These are phyloP conservation scores for Apophysomyces variabilis DNA, from an alignment of 371 early-diverging fungal species.

Conservation along the genomic window DNA sequence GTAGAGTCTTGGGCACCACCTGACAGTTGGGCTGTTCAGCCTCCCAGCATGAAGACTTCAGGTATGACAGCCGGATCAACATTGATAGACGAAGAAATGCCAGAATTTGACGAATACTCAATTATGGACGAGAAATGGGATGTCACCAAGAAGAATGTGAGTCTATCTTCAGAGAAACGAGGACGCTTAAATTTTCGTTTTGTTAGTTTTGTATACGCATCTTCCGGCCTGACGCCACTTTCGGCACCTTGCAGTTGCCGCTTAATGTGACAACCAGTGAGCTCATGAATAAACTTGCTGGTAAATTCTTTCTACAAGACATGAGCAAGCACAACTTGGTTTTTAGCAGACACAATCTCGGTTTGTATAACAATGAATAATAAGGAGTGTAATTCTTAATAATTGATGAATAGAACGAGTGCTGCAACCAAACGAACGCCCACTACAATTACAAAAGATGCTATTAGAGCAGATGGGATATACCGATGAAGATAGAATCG, in stretches of 20 bases:
- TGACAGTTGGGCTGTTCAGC: conserved; percentile 73
- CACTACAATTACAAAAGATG: conserved; percentile 71
- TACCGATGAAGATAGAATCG: conserved; percentile 74
- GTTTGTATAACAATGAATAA: conserved; percentile 35
- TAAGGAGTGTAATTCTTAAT: not conserved
- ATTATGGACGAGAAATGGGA: conserved; percentile 35
- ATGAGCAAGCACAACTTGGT: conserved; percentile 73
- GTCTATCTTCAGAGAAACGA: not conserved
- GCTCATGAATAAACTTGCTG: conserved; percentile 69
- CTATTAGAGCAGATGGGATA: conserved; percentile 82
- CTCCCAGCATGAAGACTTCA: conserved; percentile 20
- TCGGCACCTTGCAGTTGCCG: conserved; percentile 73
- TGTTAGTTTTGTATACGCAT: conserved; percentile 62
- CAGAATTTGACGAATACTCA: conserved; percentile 47
- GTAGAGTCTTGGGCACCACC: conserved; percentile 67
- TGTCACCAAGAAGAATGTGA: conserved; percentile 39
- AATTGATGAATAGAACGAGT: conserved; percentile 58
- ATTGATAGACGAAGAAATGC: conserved; percentile 29
- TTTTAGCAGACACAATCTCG: conserved; percentile 61
- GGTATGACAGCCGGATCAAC: conserved; percentile 13
- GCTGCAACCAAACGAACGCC: conserved; percentile 69
- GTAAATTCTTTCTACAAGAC: conserved; percentile 80
- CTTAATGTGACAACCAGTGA: conserved; percentile 72
- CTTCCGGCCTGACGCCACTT: conserved; percentile 75
- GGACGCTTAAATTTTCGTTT: not conserved